Evolutionary conservation across 2,329 filamentous ascomycete genomes (phyloP).

Genomic region (Didymella lethalis): DNA sequence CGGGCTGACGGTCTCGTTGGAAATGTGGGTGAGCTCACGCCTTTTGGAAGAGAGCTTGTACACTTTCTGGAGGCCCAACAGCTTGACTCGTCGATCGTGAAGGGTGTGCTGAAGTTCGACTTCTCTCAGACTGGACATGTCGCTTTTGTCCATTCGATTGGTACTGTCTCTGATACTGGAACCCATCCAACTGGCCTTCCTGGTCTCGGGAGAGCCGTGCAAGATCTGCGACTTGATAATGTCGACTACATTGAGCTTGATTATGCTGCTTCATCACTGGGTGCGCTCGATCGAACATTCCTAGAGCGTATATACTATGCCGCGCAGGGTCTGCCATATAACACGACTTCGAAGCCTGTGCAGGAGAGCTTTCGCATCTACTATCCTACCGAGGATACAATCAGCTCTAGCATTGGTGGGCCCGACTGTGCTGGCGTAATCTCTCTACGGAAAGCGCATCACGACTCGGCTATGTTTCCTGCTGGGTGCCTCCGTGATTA

Average conservation of each 20-base stretch:
- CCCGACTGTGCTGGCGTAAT: slow-evolving; percentile 76
- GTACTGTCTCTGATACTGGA: slow-evolving; percentile 45
- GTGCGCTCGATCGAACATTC: slow-evolving; percentile 74
- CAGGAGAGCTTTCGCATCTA: slow-evolving; percentile 40
- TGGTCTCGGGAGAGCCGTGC: slow-evolving; percentile 73
- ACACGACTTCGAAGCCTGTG: not conserved
- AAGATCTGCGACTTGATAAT: slow-evolving; percentile 33
- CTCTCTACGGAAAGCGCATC: slow-evolving; percentile 78
- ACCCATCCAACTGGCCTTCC: slow-evolving; percentile 71
- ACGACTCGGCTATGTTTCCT: slow-evolving; percentile 74
- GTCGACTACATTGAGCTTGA: slow-evolving; percentile 70
- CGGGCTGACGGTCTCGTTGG: slow-evolving; percentile 45
- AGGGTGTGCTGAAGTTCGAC: slow-evolving; percentile 79
- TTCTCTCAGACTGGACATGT: slow-evolving; percentile 75
- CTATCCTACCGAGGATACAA: slow-evolving; percentile 50
- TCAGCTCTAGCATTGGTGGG: slow-evolving; percentile 70
- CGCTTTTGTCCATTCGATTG: slow-evolving; percentile 83
- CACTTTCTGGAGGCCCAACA: slow-evolving; percentile 74
- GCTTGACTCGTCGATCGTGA: slow-evolving; percentile 69
- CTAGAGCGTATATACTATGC: slow-evolving; percentile 67
- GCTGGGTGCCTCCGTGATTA: slow-evolving; percentile 76
- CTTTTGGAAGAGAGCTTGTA: slow-evolving; percentile 74
- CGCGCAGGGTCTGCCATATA: slow-evolving; percentile 54
- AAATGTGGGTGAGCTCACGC: slow-evolving; percentile 50
- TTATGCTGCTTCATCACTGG: slow-evolving; percentile 82